Base-by-base conservation (phyloP, 179 eudicot species). In the Corrigiola litoralis region DNA sequence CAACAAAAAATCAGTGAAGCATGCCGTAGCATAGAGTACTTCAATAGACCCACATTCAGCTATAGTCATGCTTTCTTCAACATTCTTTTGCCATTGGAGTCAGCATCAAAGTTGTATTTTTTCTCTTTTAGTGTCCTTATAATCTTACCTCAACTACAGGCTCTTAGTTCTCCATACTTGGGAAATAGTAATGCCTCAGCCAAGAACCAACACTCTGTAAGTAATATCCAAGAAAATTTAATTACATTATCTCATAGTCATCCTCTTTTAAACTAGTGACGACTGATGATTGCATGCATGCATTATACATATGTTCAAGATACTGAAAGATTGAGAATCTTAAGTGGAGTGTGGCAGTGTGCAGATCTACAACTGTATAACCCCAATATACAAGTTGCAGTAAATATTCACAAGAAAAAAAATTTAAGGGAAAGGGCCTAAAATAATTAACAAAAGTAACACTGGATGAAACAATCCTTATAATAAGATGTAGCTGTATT, bases 131-230 rank as follows among this genome's bases (percentile, higher is more conserved):
- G 38, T 55, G 3, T 2, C 16, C 25, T 5, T 38, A 7, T 37
- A 9, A 38, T 24, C 29, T 32, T 58, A 78, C n/a, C n/a, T n/a
- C n/a, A n/a, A n/a, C n/a, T n/a, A n/a, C 94, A 92, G 98, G 96
- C 92, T 51, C 92, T 92, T 58, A 85, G 95, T 77, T 81, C 87
- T 62, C 96, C 98, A 9, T 89, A 90, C 75, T 56, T 90, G 87
- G 84, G 90, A 60, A 63, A 61, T 34, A 69, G 42, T 69, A 82
- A 67, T 72, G 78, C 75, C 44, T 42, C 88, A 54, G 72, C 74
- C 70, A 81, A 79, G 73, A 80, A 82, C 58, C 81, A 75, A 64
- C 89, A 84, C 52, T 68, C 80, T 78, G 95, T 90, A 84, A 84
- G 85, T 78, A 40, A 20, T 14, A 33, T 8, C 33, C 21, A 6